These are phyloP conservation scores for Pseudonectria buxi DNA, from an alignment of 2,329 filamentous ascomycete genomes.

Conservation along the genomic window DNA sequence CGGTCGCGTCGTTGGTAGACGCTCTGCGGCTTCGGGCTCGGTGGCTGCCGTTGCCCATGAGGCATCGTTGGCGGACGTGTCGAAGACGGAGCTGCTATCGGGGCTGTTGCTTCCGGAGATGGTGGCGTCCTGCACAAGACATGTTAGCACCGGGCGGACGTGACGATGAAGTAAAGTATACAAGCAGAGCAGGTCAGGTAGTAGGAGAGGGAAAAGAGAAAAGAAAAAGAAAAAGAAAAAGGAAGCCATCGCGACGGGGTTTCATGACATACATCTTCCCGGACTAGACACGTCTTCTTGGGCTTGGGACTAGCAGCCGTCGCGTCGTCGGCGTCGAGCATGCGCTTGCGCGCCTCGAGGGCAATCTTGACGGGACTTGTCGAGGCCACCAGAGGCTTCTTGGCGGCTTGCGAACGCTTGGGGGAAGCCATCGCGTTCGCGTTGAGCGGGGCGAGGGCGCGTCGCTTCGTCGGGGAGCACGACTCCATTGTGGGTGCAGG, in stretches of 20 bases:
- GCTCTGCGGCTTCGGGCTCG: slow-evolving; percentile 35
- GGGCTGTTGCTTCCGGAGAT: slow-evolving; percentile 30
- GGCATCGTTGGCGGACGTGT: slow-evolving; percentile 39
- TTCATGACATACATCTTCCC: slow-evolving; percentile 24
- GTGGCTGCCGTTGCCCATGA: slow-evolving; percentile 44
- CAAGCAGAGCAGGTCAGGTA: too few species aligned
- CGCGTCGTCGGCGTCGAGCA: slow-evolving; percentile 16
- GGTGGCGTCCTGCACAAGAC: slow-evolving; percentile 14
- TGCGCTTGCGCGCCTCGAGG: slow-evolving; percentile 23
- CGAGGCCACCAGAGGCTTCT: slow-evolving; percentile 4
- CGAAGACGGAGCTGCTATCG: slow-evolving; percentile 44
- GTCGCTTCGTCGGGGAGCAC: slow-evolving; percentile 38
- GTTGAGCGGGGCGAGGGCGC: slow-evolving; percentile 41
- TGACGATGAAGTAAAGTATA: not conserved
- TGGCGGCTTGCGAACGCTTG: slow-evolving; percentile 18
- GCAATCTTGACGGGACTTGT: slow-evolving; percentile 15
- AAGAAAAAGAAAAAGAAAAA: not conserved
- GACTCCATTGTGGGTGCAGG: slow-evolving; percentile 16
- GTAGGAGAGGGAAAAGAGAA: slow-evolving; percentile 6
- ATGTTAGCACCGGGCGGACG: not conserved
- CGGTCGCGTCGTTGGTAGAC: slow-evolving; percentile 8
- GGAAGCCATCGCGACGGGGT: not conserved
- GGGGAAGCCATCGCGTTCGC: slow-evolving; percentile 34
- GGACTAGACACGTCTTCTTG: slow-evolving; percentile 29
- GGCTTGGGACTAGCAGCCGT: slow-evolving; percentile 13